Base-by-base conservation (phyloP, 1,284 basidiomycete genomes). In the Microbotryomycetes sp. region DNA sequence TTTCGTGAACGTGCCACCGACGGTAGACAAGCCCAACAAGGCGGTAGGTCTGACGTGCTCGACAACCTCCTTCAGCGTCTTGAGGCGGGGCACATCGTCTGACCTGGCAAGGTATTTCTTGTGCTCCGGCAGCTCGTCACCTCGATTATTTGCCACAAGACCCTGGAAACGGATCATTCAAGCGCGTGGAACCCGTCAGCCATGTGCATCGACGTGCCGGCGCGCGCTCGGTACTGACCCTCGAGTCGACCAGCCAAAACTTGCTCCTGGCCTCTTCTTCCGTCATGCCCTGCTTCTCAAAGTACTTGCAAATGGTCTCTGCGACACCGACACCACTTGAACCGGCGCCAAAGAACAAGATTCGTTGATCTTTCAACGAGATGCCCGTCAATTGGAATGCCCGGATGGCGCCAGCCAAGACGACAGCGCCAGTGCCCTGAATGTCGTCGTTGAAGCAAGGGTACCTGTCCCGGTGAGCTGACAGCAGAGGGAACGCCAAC, bases 321-420 rank as follows among this genome's bases (percentile, higher is more conserved):
- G 86, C 91, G 50, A 96, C 91, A 64, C 93, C 91, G 49, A 93
- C 87, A 61, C 89, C 89, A 4, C 88, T 88, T 16, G 87, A 89
- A 16, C 90, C 91, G 3, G 91, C 88, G 24, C 91, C 91, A 52
- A 91, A 85, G 82, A 96, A 94, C 49, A 96, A 83, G 69, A 96
- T 90, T 60, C 85, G 84, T 73, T 96, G 92, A 54, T 87, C 84
- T 55, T 79, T 79, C 28, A 91, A 77, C 16, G 85, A 81, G 27
- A 78, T 78, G 3, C 85, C 85, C 24, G 87, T 83, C 45, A 90
- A 80, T 67, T 85, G 84, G 45, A 91, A 90, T 27, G 92, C 92
- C 70, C 90, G 90, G 71, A 92, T 77, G 78, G 96, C 89, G 13
- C 92, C 92, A 45, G 86, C 88, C 49, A 97, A 84, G 51, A 96